phyloP scores from a whole-genome alignment of 192 early-diverging fungal genomes.

The Thamnidium elegans region DNA sequence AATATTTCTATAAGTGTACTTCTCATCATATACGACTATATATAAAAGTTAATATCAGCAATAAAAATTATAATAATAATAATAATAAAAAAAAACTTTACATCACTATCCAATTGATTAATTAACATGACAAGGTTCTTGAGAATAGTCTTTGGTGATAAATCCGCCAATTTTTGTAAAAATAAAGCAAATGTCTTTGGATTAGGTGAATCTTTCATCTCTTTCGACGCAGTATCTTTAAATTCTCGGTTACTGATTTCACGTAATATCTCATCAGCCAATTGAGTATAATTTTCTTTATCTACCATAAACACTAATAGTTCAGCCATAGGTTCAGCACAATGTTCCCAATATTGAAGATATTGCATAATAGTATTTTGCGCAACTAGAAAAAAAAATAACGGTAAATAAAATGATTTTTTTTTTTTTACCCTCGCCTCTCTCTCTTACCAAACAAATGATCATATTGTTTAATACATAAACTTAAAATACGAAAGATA shows the following conservation, averaged over 20 bases:
- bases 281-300: constrained; percentile 60
- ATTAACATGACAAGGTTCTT: constrained; percentile 89
- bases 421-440: background rate
- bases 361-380: constrained; percentile 77
- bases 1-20: constrained; percentile 86
- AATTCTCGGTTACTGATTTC: constrained; percentile 62
- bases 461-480: constrained; percentile 79
- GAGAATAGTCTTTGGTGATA: constrained; percentile 76
- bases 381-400: constrained; percentile 42
- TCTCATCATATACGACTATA: constrained; percentile 81
- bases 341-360: constrained; percentile 82
- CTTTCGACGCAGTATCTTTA: constrained; percentile 38
- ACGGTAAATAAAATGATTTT: background rate
- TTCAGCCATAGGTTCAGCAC: constrained; percentile 79
- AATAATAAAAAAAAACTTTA: constrained; percentile 29
- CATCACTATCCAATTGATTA: constrained; percentile 86
- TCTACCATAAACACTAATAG: constrained; percentile 62
- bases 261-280: constrained; percentile 72
- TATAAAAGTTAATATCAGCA: background rate
- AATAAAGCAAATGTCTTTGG: constrained; percentile 87
- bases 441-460: constrained; percentile 59
- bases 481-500: constrained; percentile 67
- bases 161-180: constrained; percentile 77
- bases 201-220: constrained; percentile 67
- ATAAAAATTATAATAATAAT: background rate